phyloP scores from a whole-genome alignment of 2,329 filamentous ascomycete species.

The Penicillium expansum region DNA sequence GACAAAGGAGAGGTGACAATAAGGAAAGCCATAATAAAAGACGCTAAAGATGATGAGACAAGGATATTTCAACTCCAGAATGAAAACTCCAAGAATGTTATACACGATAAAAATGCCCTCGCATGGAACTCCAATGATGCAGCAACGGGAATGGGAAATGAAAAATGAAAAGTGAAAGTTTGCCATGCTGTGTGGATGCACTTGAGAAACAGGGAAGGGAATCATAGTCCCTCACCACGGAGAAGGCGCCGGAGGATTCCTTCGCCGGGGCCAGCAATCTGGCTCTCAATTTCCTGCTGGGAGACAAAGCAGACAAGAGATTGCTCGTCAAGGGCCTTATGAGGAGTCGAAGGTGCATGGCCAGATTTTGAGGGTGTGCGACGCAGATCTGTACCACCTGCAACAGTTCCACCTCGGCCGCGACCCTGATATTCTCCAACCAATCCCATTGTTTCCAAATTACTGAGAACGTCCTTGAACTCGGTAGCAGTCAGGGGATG shows the following conservation, averaged over 20 bases:
- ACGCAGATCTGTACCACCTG: constrained; percentile 46
- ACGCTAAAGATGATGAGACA: constrained; percentile 8
- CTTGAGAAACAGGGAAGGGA: neutral
- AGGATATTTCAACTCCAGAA: constrained; percentile 11
- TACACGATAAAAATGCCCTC: constrained; percentile 12
- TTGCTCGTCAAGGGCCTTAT: constrained; percentile 66
- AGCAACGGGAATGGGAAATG: neutral
- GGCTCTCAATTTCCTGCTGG: constrained; percentile 73
- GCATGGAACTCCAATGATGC: constrained; percentile 16
- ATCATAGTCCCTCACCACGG: constrained; percentile 36
- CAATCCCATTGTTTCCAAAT: constrained; percentile 82
- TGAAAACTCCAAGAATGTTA: constrained; percentile 19
- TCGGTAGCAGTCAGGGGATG: constrained; percentile 88
- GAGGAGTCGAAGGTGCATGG: constrained; percentile 53
- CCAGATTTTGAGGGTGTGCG: constrained; percentile 71
- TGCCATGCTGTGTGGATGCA: neutral
- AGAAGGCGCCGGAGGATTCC: constrained; percentile 46
- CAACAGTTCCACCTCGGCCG: constrained; percentile 62
- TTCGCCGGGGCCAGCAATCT: constrained; percentile 58
- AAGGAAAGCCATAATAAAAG: neutral
- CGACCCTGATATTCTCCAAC: constrained; percentile 68
- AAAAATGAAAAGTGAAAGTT: neutral
- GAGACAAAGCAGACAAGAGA: constrained; percentile 74
- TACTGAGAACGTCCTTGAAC: constrained; percentile 88
- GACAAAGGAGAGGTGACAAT: neutral